Percentiles rank a stretch among this genome's conserved stretches.
Evolutionary conservation across 1,284 basidiomycete species (phyloP).

Genomic region (Austroboletus novae-zelandiae): DNA sequence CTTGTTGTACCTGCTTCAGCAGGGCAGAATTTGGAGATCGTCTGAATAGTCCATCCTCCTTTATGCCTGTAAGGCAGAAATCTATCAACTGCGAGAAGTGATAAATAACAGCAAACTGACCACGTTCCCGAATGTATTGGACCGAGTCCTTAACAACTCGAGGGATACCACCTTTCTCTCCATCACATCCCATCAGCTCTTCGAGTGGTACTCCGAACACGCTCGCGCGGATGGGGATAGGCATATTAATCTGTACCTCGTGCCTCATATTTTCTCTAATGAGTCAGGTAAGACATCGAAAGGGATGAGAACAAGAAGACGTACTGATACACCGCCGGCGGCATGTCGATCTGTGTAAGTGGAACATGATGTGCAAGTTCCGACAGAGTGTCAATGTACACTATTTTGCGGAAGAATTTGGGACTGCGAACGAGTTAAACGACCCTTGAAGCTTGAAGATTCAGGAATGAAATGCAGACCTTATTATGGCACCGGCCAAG

Average conservation of each 20-base stretch:
- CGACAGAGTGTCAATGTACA: constrained; percentile 71
- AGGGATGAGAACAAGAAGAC: constrained; percentile 15
- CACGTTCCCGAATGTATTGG: constrained; percentile 64
- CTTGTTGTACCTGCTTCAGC: constrained; percentile 71
- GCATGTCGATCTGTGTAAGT: constrained; percentile 81
- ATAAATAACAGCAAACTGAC: constrained; percentile 28
- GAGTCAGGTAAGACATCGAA: constrained; percentile 1
- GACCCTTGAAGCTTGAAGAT: not conserved
- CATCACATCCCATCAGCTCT: constrained; percentile 77
- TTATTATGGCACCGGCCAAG: constrained; percentile 80
- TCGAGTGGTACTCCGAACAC: constrained; percentile 79
- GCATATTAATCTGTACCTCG: constrained; percentile 65
- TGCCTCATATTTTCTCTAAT: constrained; percentile 70
- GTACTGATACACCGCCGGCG: constrained; percentile 77
- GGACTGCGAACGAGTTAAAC: constrained; percentile 45
- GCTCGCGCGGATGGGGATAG: constrained; percentile 54
- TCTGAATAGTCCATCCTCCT: constrained; percentile 78
- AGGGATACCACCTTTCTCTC: constrained; percentile 77
- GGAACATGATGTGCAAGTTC: constrained; percentile 74
- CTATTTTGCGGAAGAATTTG: constrained; percentile 84
- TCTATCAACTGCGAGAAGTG: not conserved
- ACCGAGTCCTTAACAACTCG: constrained; percentile 76
- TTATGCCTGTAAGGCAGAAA: constrained; percentile 44
- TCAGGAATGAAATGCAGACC: constrained; percentile 38
- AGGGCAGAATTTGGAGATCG: constrained; percentile 71